A percentile compares a stretch with the other conserved stretches of the same genome.
These are phyloP conservation scores for Hanseniaspora singularis DNA, from an alignment of 805 yeast species.

Conservation along the genomic window DNA sequence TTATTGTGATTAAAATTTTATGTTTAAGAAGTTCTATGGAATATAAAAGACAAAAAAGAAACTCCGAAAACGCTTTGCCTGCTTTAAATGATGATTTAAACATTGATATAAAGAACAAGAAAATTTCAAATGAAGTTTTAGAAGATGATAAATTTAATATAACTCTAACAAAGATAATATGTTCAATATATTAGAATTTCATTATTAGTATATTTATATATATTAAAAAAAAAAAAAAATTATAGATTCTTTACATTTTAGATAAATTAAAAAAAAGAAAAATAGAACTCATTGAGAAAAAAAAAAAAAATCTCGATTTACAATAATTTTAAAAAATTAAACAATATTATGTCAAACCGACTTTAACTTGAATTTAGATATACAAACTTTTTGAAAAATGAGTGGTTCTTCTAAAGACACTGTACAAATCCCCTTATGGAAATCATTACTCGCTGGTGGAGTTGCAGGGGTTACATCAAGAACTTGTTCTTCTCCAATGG, in stretches of 20 bases:
- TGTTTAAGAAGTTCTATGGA: not conserved
- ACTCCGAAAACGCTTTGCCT: not conserved
- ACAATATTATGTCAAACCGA: too few species aligned
- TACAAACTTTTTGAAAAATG: not conserved
- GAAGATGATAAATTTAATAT: not conserved
- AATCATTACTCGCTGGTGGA: constrained; percentile 64
- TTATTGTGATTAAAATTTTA: not conserved
- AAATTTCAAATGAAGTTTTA: too few species aligned
- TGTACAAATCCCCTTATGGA: constrained; percentile 17
- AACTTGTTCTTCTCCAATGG: constrained; percentile 90
- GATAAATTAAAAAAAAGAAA: too few species aligned
- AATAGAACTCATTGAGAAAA: too few species aligned
- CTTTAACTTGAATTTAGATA: too few species aligned
- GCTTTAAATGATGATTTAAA: not conserved
- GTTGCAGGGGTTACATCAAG: constrained; percentile 71
- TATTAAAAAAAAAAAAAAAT: too few species aligned
- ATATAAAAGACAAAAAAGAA: constrained; percentile 1
- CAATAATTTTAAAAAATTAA: too few species aligned
- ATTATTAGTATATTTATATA: not conserved
- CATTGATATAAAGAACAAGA: too few species aligned
- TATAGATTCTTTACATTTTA: too few species aligned
- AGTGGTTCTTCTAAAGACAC: constrained; percentile 1
- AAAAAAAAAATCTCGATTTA: too few species aligned
- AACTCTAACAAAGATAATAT: not conserved
- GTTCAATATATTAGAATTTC: not conserved